A percentile compares a stretch with the other conserved stretches of the same genome.
These are phyloP conservation scores for Botrytis sinoallii DNA, from an alignment of 2,329 filamentous ascomycete genomes.

Conservation along the genomic window DNA sequence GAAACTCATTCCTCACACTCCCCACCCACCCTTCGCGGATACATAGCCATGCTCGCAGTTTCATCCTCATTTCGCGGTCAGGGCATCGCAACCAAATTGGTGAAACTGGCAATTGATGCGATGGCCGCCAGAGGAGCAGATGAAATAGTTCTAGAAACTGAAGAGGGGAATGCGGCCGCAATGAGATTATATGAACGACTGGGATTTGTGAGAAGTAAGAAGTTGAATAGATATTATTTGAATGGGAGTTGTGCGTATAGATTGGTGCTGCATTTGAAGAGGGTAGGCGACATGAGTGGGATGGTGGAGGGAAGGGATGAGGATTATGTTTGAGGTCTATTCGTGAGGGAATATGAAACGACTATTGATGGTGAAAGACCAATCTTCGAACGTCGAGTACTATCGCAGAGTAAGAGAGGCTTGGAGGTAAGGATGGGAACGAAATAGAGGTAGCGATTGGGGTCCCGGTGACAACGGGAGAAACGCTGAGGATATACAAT, in stretches of 20 bases:
- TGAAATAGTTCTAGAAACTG: constrained; percentile 93
- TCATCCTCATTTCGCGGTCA: constrained; percentile 73
- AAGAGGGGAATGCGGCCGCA: constrained; percentile 85
- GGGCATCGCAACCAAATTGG: constrained; percentile 84
- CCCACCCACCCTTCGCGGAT: constrained; percentile 70
- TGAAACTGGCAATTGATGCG: constrained; percentile 84
- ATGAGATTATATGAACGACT: constrained; percentile 91
- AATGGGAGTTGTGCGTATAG: constrained; percentile 95
- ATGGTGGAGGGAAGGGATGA: background rate
- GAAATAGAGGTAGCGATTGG: background rate
- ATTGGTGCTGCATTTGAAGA: constrained; percentile 61
- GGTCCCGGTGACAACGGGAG: background rate
- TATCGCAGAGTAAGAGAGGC: no score
- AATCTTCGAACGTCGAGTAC: background rate
- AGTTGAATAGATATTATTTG: constrained; percentile 89
- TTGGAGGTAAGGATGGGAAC: background rate
- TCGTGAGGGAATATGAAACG: background rate
- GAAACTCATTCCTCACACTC: constrained; percentile 86
- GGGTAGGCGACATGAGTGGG: constrained; percentile 32
- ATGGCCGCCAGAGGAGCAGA: constrained; percentile 84
- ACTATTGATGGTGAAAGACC: background rate
- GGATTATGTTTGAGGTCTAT: background rate
- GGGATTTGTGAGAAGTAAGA: constrained; percentile 89
- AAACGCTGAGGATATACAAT: background rate
- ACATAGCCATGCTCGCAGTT: constrained; percentile 98